Evolutionary conservation across 148 eudicot species (phyloP), one percentile per base, ranked within the genome.

Genomic region (Rhododendron williamsianum): DNA sequence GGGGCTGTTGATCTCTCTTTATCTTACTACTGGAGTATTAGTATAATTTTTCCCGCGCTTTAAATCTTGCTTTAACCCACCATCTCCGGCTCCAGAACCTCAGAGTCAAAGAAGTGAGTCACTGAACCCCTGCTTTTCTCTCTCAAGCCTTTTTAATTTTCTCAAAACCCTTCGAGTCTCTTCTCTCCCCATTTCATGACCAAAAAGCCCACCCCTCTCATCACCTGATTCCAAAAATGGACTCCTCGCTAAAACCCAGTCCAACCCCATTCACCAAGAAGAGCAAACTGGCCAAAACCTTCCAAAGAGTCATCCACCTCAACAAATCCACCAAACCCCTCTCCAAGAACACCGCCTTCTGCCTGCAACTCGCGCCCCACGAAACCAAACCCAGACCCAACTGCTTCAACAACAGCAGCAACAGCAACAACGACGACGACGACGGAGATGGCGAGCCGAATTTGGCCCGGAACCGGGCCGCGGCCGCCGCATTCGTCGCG

Each of bases 401-500:
- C 21, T 71, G 41, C 56, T 83, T 52, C 25, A 56, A 73, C 30
- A 60, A 76, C n/a, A 65, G 0, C 69, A 86, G 83, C 1, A 52
- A 73, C 21, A 73, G 56, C 36, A 35, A 0, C 72, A 69, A 12
- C 9, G 0, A 51, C 65, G 86, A 86, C 0, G 74, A 83, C 21
- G 73, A 69, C 0, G 77, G 76, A 2, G 71, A n/a, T 6, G 73
- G 2, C 21, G 88, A 88, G 11, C 41, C 84, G 6, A 63, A 78
- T 43, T 45, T 69, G 21, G 9, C 80, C 18, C 83, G 78, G 38
- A 87, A 81, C 86, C 89, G 88, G 76, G 76, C 76, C 43, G 96
- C 92, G 0, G 85, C 90, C 6, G 88, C 91, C 48, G 96, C 99
- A 30, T 87, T 97, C 3, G 74, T 95, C 15, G 93, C 99, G 0